phyloP scores from a whole-genome alignment of 2,329 filamentous ascomycete genomes.

The Aspergillus japonicus region DNA sequence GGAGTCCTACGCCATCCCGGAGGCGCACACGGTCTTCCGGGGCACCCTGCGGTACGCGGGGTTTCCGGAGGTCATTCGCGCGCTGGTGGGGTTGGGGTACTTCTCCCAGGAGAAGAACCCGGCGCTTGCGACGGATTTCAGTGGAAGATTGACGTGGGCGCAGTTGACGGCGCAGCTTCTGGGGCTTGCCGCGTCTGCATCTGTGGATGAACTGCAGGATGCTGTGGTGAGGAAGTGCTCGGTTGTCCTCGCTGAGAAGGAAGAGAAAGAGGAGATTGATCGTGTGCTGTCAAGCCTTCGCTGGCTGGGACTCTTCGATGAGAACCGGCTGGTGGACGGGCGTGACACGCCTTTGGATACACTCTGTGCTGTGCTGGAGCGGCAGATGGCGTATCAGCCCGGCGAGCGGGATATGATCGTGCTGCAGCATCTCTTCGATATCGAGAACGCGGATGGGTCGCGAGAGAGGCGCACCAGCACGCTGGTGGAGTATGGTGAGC shows the following conservation, averaged over 20 bases:
- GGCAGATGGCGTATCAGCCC: constrained; percentile 2
- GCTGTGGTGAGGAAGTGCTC: background rate
- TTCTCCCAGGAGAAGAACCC: background rate
- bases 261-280: background rate
- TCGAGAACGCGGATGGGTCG: background rate
- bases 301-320: background rate
- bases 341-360: constrained; percentile 2
- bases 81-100: constrained; percentile 5
- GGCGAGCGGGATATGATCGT: constrained; percentile 9
- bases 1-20: constrained; percentile 5
- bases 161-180: background rate
- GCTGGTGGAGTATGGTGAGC: background rate
- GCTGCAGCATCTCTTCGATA: constrained; percentile 2
- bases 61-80: constrained; percentile 1
- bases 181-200: background rate
- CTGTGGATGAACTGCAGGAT: background rate
- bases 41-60: constrained; percentile 7
- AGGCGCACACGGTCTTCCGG: constrained; percentile 1
- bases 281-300: background rate
- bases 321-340: background rate
- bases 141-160: background rate
- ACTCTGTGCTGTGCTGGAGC: constrained; percentile 2
- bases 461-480: background rate
- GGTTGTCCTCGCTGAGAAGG: background rate
- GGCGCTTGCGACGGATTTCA: background rate